Conservation (phyloP, 2,329 filamentous ascomycete genomes). For the Apiospora kogelbergensis region DNA sequence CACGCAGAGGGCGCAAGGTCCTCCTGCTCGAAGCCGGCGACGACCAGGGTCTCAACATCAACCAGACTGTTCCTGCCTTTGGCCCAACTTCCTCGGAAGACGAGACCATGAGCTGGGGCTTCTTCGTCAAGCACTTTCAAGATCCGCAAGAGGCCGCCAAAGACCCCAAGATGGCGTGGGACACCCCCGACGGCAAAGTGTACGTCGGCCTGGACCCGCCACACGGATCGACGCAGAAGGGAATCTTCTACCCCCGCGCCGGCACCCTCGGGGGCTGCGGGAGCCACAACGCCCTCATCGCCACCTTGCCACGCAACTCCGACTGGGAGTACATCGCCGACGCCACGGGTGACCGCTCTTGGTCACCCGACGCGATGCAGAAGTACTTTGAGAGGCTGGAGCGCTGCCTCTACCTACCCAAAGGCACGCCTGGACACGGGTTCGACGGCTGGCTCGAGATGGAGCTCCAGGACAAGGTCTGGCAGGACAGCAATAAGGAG, state of each 20-base stretch:
- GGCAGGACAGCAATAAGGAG: not conserved
- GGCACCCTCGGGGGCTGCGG: constrained; percentile 49
- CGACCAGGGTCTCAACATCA: constrained; percentile 48
- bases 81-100: constrained; percentile 39
- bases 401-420: constrained; percentile 23
- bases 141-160: constrained; percentile 48
- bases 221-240: constrained; percentile 37
- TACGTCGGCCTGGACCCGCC: constrained; percentile 39
- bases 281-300: constrained; percentile 59
- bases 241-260: constrained; percentile 45
- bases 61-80: constrained; percentile 53
- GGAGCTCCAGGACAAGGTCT: not conserved
- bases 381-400: constrained; percentile 7
- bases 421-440: constrained; percentile 47
- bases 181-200: constrained; percentile 32
- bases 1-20: constrained; percentile 58
- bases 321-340: constrained; percentile 51
- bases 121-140: constrained; percentile 56
- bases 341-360: constrained; percentile 4
- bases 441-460: constrained; percentile 56
- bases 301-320: constrained; percentile 54
- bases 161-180: constrained; percentile 51
- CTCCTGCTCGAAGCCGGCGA: constrained; percentile 62
- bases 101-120: constrained; percentile 48
- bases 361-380: constrained; percentile 6